Percentiles rank a stretch among this genome's conserved stretches.
These are phyloP conservation scores for Entomophthora muscae DNA, from an alignment of 371 early-diverging fungal species.

Conservation along the genomic window DNA sequence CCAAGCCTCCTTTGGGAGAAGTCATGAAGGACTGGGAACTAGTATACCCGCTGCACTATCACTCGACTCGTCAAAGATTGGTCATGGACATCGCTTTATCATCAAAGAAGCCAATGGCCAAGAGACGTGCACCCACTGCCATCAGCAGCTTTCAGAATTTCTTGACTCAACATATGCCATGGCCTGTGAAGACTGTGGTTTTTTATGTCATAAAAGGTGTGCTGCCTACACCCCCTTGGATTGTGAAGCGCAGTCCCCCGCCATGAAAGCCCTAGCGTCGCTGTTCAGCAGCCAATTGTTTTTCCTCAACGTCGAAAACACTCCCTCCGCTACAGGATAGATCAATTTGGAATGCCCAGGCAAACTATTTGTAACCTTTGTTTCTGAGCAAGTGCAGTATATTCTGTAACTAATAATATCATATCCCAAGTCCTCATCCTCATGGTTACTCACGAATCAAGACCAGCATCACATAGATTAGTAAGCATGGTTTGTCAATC, in stretches of 20 bases:
- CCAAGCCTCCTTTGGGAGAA: not conserved
- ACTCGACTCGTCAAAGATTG: not conserved
- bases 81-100: not conserved
- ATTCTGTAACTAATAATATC: too few species aligned
- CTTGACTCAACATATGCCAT: not conserved
- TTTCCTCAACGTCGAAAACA: too few species aligned
- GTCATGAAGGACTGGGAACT: not conserved
- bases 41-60: not conserved
- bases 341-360: too few species aligned
- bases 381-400: too few species aligned
- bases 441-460: too few species aligned
- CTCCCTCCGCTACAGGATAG: too few species aligned
- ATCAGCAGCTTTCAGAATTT: not conserved
- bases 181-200: slow-evolving; percentile 1
- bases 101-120: not conserved
- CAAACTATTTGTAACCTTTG: too few species aligned
- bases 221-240: not conserved
- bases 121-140: not conserved
- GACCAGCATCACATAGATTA: too few species aligned
- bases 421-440: too few species aligned
- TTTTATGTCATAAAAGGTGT: not conserved
- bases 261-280: not conserved
- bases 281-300: slow-evolving; percentile 1
- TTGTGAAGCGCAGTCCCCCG: not conserved
- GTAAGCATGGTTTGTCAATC: too few species aligned